Percentiles rank a stretch among this genome's conserved stretches.
Conservation (phyloP, 345 rosid genomes). For the Pugionium cornutum region DNA sequence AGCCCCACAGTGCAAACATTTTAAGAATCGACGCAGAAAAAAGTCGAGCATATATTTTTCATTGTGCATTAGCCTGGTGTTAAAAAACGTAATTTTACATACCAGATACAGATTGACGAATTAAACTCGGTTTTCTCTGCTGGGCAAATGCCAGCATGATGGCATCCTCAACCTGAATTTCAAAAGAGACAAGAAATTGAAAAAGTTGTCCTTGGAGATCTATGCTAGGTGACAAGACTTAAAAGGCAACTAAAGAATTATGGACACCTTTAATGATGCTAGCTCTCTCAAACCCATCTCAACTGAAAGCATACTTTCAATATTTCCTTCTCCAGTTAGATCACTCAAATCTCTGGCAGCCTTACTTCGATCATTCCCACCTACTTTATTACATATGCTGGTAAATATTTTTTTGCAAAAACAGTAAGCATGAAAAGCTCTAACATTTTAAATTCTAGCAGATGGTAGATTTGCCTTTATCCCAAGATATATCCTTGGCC, state of each 20-base stretch:
- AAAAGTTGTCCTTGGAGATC: neutral
- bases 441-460: neutral
- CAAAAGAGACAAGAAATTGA: constrained; percentile 1
- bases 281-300: constrained; percentile 98
- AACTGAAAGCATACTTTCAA: constrained; percentile 98
- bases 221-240: constrained; percentile 23
- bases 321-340: constrained; percentile 96
- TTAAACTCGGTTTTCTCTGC: constrained; percentile 63
- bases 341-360: constrained; percentile 72
- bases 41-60: neutral
- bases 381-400: constrained; percentile 47
- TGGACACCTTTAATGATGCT: constrained; percentile 84
- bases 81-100: constrained; percentile 25
- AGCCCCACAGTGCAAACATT: neutral
- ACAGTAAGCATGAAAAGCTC: constrained; percentile 1
- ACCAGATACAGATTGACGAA: constrained; percentile 59
- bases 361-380: constrained; percentile 68
- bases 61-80: neutral
- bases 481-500: constrained; percentile 81
- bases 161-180: constrained; percentile 88
- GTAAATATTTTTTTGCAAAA: neutral
- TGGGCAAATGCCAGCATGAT: constrained; percentile 68
- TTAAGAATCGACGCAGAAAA: neutral
- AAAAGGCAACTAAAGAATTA: constrained; percentile 7
- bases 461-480: constrained; percentile 57